Evolutionary conservation across 2,329 filamentous ascomycete genomes (phyloP), one percentile per base, ranked within the genome.

Genomic region (Pestalotiopsis sp.): DNA sequence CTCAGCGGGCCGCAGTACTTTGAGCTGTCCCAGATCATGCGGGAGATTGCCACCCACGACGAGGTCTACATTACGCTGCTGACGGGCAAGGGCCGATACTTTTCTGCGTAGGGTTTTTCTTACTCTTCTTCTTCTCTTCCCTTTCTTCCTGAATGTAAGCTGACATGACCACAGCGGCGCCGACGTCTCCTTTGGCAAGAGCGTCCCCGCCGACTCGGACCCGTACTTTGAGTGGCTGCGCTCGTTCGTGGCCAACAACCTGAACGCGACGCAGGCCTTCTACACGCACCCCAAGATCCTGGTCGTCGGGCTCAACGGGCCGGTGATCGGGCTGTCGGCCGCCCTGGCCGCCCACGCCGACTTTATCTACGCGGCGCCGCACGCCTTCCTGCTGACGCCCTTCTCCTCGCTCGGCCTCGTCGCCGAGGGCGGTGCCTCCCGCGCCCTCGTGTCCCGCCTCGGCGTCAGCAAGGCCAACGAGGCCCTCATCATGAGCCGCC

Each of bases 211-310:
- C 57, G 64, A 65, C 11, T 60, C 68, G 23, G 81, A 85, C 68
- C 69, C 77, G 6, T 83, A 85, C 76, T 77, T 78, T 66, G 84
- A 89, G 73, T 91, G 90, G 83, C 87, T 97, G 45, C 85, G 87
- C 65, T 84, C 79, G 77, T 97, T 98, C 81, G 92, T 93, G 12
- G 85, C 91, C 73, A 92, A 92, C 85, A 98, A 98, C 85, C 88
- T 98, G 68, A 93, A 97, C 86, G 88, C 93, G 75, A 96, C 95
- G 2, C 91, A 93, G 75, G 91, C 94, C 74, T 97, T 98, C 84
- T 95, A 96, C 84, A 91, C 90, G 14, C 96, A 98, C 82, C 93
- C 94, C 75, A 98, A 98, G 83, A 92, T 98, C 81, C 92, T 98
- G 27, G 88, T 98, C 70, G 91, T 91, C 0, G 96, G 93, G 0